Evolutionary conservation across 202 grass and related monocot genomes (phyloP), one percentile per base, ranked within the genome.

Genomic region (Setaria viridis): DNA sequence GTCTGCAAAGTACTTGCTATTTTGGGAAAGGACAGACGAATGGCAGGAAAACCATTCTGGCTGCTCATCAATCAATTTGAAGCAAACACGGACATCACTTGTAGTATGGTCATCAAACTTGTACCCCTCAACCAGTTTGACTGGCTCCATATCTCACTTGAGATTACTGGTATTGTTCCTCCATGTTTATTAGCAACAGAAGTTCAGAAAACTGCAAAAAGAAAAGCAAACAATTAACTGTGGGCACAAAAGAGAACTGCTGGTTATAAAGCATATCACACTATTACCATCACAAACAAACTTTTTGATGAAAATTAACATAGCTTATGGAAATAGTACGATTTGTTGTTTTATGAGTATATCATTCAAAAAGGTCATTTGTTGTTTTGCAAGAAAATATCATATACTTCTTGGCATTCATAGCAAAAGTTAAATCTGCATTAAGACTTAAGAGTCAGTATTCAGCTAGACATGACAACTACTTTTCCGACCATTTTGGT

Each of bases 1-100:
- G 11, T 94, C 76, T 9, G 88, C 54, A 62, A 99, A 96, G 71
- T 86, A 94, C 59, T 91, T 92, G 88, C 91, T 94, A 32, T 88
- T 83, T 78, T 51, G 33, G 16, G 58, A 80, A 19, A 99, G 84
- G 72, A 96, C 66, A 29, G 72, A 50, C 46, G 93, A 99, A 78
- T 96, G 97, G 82, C 93, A 96, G 74, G 79, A 78, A 74, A 99
- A 90, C 85, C 85, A 83, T 65, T 91, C 81, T 29, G 84, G 83
- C 55, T 86, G 89, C 62, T 87, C 91, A 67, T 88, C 82, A 35
- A 46, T 47, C 75, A 77, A 46, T 70, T 43, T 92, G 47, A 99
- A 89, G 84, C 85, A 82, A 80, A 96, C 65, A 77, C 75, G 89
- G 54, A 99, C 62, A 73, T 99, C 96, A 55, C 93, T 91, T 0